Conservation (phyloP, 108 stramenopile species). For the Cyclostephanos invisitatus region DNA sequence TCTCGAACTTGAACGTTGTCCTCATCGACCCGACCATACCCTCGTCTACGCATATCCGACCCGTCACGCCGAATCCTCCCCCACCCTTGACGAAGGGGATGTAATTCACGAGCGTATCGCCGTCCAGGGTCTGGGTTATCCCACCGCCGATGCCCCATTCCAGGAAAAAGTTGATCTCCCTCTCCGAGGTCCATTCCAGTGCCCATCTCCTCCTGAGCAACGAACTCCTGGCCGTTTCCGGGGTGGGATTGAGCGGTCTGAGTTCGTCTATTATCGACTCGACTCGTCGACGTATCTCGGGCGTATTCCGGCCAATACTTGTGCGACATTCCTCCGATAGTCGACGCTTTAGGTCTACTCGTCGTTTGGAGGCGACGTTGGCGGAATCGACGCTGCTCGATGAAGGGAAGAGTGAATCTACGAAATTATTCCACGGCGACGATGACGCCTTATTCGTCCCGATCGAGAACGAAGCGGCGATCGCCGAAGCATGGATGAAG, state of each 20-base stretch:
- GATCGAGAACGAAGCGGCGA: too few relatives aligned
- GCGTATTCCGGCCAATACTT: slow-evolving; percentile 14
- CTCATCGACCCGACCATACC: slow-evolving; percentile 7
- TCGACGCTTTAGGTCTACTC: slow-evolving; percentile 15
- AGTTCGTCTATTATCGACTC: slow-evolving; percentile 47
- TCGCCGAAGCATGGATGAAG: too few relatives aligned
- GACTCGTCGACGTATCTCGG: slow-evolving; percentile 18
- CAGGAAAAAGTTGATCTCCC: slow-evolving; percentile 66
- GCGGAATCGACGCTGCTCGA: too few relatives aligned
- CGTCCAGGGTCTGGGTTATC: slow-evolving; percentile 53
- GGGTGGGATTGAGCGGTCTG: slow-evolving; percentile 32
- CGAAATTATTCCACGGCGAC: too few relatives aligned
- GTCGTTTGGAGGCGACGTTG: neutral
- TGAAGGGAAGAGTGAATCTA: too few relatives aligned
- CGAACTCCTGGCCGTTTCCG: slow-evolving; percentile 31
- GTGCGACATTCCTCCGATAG: slow-evolving; percentile 19
- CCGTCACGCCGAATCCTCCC: slow-evolving; percentile 55
- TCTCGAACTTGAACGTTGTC: slow-evolving; percentile 55
- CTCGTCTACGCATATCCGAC: slow-evolving; percentile 24
- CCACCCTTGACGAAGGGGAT: slow-evolving; percentile 52
- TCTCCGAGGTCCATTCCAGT: slow-evolving; percentile 63
- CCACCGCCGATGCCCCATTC: slow-evolving; percentile 41
- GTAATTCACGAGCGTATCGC: slow-evolving; percentile 40
- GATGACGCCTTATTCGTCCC: too few relatives aligned
- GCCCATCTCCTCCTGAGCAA: slow-evolving; percentile 52